A percentile compares a stretch with the other conserved stretches of the same genome.
These are phyloP conservation scores for Saccharum officinarum DNA, from an alignment of 176 grass and related monocot species.

Conservation along the genomic window DNA sequence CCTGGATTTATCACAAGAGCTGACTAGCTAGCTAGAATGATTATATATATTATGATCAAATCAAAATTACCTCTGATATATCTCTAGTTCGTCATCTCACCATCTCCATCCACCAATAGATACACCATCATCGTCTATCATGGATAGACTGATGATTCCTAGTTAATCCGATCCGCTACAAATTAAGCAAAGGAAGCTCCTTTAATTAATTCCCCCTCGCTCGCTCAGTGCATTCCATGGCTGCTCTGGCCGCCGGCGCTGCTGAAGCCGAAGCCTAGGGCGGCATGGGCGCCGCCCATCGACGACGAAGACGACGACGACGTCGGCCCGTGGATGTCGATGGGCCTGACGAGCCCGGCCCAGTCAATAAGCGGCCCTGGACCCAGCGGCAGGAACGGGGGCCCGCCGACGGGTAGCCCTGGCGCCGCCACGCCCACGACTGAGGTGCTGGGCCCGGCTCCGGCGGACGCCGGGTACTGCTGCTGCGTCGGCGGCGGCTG, in stretches of 20 bases:
- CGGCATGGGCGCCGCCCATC: conserved; percentile 56
- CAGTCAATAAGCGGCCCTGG: conserved; percentile 44
- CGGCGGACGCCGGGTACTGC: not conserved
- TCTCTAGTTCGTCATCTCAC: conserved; percentile 48
- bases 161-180: conserved; percentile 30
- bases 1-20: not conserved
- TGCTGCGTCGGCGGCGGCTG: conserved; percentile 19
- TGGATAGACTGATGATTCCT: conserved; percentile 4
- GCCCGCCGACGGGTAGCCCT: not conserved
- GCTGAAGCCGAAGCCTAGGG: conserved; percentile 66
- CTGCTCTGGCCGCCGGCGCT: conserved; percentile 49
- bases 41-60: conserved; percentile 24
- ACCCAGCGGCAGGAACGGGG: conserved; percentile 39
- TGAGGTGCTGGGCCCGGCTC: conserved; percentile 37
- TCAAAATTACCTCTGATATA: conserved; percentile 64
- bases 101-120: conserved; percentile 5
- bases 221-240: conserved; percentile 61
- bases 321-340: conserved; percentile 62
- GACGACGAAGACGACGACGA: conserved; percentile 81
- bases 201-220: not conserved
- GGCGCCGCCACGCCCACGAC: not conserved
- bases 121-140: not conserved
- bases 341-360: conserved; percentile 36
- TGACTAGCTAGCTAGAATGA: conserved; percentile 13
- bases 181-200: not conserved